Conservation (phyloP, 495 filamentous ascomycete genomes). For the Penicillium nucicola region DNA sequence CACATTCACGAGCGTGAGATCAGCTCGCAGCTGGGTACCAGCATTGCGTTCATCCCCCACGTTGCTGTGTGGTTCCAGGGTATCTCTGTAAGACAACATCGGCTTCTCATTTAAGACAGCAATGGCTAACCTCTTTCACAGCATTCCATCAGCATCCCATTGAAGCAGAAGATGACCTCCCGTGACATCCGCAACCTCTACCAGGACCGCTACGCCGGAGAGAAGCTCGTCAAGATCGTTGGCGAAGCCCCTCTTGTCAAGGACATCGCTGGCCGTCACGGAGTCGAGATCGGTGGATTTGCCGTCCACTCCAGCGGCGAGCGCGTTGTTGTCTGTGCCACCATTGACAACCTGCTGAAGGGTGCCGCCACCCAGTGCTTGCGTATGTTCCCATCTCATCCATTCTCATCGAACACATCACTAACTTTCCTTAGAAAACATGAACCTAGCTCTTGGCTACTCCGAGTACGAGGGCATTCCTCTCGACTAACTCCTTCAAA, state of each 20-base stretch:
- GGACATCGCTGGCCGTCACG: constrained; percentile 84
- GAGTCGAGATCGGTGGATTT: constrained; percentile 93
- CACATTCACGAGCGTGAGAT: constrained; percentile 98
- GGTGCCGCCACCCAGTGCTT: constrained; percentile 94
- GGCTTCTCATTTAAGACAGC: too few relatives aligned
- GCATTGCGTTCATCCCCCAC: constrained; percentile 88
- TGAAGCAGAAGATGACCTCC: constrained; percentile 77
- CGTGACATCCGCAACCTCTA: constrained; percentile 93
- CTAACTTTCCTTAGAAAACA: constrained; percentile 65
- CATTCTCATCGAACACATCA: background rate
- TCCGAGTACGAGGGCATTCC: constrained; percentile 92
- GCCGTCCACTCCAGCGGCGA: constrained; percentile 84
- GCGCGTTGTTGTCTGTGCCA: constrained; percentile 89
- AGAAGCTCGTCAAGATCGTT: constrained; percentile 87
- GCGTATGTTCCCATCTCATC: constrained; percentile 57
- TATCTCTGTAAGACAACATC: constrained; percentile 56
- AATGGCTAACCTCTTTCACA: constrained; percentile 23
- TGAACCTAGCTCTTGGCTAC: constrained; percentile 94
- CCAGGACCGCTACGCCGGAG: constrained; percentile 92
- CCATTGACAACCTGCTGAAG: constrained; percentile 98
- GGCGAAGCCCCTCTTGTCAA: constrained; percentile 89
- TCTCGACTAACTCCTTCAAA: constrained; percentile 43
- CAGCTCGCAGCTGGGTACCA: constrained; percentile 67
- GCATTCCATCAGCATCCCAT: constrained; percentile 87
- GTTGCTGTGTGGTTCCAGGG: constrained; percentile 98